phyloP scores from a whole-genome alignment of 2,329 filamentous ascomycete genomes.

The Aspergillus uvarum region DNA sequence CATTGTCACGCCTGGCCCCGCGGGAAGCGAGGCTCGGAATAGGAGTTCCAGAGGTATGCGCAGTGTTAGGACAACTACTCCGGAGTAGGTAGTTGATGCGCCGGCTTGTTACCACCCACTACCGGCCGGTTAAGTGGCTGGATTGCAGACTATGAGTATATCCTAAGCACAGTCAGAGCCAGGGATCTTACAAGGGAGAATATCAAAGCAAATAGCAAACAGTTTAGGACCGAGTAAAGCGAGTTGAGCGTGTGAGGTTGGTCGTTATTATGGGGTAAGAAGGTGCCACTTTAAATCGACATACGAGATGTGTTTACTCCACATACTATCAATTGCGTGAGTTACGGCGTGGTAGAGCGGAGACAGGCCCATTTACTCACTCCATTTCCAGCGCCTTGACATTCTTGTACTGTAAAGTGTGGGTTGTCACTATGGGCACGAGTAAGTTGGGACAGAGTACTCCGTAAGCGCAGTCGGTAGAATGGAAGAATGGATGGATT shows the following conservation, averaged over 20 bases:
- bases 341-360: background rate
- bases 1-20: background rate
- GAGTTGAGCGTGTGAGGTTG: background rate
- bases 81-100: background rate
- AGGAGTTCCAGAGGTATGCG: background rate
- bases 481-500: background rate
- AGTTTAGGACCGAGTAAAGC: background rate
- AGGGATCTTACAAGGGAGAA: background rate
- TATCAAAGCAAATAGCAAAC: no score
- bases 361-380: background rate
- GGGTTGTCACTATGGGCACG: background rate
- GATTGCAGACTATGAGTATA: background rate
- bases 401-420: background rate
- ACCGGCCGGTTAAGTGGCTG: background rate
- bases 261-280: background rate
- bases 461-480: background rate
- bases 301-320: background rate
- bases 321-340: background rate
- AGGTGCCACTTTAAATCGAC: background rate
- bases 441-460: background rate
- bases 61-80: background rate
- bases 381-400: background rate
- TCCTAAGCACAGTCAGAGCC: background rate
- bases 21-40: background rate
- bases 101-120: background rate